Base-by-base conservation (phyloP, 2,329 filamentous ascomycete species). In the Myrmaecium sp. region DNA sequence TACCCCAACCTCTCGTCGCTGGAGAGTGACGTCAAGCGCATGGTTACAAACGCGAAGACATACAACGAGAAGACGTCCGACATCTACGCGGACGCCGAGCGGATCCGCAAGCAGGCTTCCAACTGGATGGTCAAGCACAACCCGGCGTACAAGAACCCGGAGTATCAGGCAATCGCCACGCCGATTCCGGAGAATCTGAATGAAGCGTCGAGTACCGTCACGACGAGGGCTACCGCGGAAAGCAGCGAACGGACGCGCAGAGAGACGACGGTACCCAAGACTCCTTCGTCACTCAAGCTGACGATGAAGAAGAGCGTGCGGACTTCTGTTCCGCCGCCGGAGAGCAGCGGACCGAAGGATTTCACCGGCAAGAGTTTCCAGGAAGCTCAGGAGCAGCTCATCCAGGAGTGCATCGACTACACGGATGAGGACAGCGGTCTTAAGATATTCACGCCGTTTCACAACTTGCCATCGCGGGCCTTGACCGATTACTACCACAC, bases 71-170 rank as follows among this genome's bases (percentile, higher is more conserved):
- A 75, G 38, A 66, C 65, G 22, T 81, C 79, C 0, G 57, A 70
- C 30, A 63, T 77, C 19, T 86, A 76, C 44, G 75, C 82, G 22
- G 82, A 93, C 55, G 81, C 83, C 6, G 83, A 93, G 51, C 71
- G 81, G 25, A 68, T 93, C 23, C 68, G 83, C 24, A 93, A 92
- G 54, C 74, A 81, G 3, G 64, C 86, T 21, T 84, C 78, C 47
- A 86, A 84, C 42, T 82, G 73, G 49, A 92, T 92, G 82, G 75
- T 74, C 30, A 78, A 78, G 48, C 66, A 75, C 39, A 92, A 93
- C 41, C 82, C 83, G 9, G 80, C 79, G 10, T 92, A 92, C 49
- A 68, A 70, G 34, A 55, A 68, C 36, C 59, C 62, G 10, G 61
- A 65, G 24, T 89, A 91, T 43, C 64, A 68, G 33, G 75, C 78